phyloP scores from a whole-genome alignment of 164 flowering plant species.

The Magnolia sinica region DNA sequence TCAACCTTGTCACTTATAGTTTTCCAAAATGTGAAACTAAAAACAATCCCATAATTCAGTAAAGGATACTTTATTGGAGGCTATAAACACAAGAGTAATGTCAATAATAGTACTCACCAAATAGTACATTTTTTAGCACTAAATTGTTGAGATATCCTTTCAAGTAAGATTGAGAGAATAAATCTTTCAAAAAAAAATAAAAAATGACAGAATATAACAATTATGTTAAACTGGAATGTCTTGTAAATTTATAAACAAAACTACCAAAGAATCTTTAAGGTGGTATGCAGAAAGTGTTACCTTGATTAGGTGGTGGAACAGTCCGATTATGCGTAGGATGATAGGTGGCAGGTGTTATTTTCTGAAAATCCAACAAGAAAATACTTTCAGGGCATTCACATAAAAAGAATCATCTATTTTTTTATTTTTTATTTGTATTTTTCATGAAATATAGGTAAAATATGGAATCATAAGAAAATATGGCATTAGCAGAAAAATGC shows the following conservation, averaged over 20 bases:
- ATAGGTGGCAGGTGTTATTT: slow-evolving; percentile 66
- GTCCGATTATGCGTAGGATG: slow-evolving; percentile 81
- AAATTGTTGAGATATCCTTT: not conserved
- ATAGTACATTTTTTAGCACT: too few relatives aligned
- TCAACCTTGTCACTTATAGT: too few relatives aligned
- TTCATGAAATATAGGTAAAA: not conserved
- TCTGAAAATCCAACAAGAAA: slow-evolving; percentile 35
- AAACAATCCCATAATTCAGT: too few relatives aligned
- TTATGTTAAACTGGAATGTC: too few relatives aligned
- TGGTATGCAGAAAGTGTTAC: slow-evolving; percentile 27
- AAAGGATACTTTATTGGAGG: too few relatives aligned
- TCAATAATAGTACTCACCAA: too few relatives aligned
- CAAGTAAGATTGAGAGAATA: too few relatives aligned
- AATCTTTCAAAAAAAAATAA: too few relatives aligned
- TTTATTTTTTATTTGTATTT: not conserved
- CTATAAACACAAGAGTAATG: too few relatives aligned
- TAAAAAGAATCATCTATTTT: too few relatives aligned
- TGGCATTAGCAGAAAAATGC: not conserved
- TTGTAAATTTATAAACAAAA: not conserved
- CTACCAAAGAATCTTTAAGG: not conserved
- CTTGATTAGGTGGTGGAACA: slow-evolving; percentile 88
- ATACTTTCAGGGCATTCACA: not conserved
- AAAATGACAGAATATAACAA: too few relatives aligned
- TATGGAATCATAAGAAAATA: not conserved
- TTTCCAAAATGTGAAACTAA: too few relatives aligned